These are phyloP conservation scores for Auriscalpium vulgare DNA, from an alignment of 768 basidiomycete genomes.

Conservation along the genomic window DNA sequence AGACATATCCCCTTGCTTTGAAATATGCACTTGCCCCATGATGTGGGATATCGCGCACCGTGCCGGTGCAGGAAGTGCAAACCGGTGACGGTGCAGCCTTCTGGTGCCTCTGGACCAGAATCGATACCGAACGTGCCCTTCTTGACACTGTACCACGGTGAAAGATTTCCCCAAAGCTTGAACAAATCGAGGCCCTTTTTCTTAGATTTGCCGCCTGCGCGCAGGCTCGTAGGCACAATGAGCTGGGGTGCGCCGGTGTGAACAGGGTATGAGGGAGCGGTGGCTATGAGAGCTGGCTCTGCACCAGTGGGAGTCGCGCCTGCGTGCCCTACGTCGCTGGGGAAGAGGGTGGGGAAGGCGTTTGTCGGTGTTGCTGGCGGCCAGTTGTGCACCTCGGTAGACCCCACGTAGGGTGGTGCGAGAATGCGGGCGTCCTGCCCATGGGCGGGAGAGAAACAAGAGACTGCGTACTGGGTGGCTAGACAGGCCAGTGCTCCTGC, in stretches of 20 bases:
- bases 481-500: slow-evolving; percentile 9
- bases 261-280: slow-evolving; percentile 71
- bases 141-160: slow-evolving; percentile 77
- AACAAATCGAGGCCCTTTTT: slow-evolving; percentile 52
- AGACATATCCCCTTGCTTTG: not conserved
- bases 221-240: slow-evolving; percentile 38
- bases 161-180: slow-evolving; percentile 76
- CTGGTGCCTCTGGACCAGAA: slow-evolving; percentile 61
- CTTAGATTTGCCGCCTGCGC: slow-evolving; percentile 12
- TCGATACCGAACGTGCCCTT: slow-evolving; percentile 63
- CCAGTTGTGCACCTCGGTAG: slow-evolving; percentile 58
- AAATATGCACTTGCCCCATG: slow-evolving; percentile 39
- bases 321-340: slow-evolving; percentile 67
- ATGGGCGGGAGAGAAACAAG: not conserved
- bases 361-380: slow-evolving; percentile 75
- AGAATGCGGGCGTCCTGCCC: slow-evolving; percentile 18
- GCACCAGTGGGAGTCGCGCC: slow-evolving; percentile 77
- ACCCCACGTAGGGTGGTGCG: slow-evolving; percentile 65
- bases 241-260: slow-evolving; percentile 65
- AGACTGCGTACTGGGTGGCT: slow-evolving; percentile 5
- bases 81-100: slow-evolving; percentile 62
- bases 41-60: slow-evolving; percentile 65
- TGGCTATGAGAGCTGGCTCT: slow-evolving; percentile 63
- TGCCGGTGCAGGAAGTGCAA: slow-evolving; percentile 78
- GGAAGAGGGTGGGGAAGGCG: slow-evolving; percentile 62